Percentiles rank a stretch among this genome's conserved stretches.
phyloP scores from a whole-genome alignment of 1,139 yeast species.

The Saccharomyces hybrid region DNA sequence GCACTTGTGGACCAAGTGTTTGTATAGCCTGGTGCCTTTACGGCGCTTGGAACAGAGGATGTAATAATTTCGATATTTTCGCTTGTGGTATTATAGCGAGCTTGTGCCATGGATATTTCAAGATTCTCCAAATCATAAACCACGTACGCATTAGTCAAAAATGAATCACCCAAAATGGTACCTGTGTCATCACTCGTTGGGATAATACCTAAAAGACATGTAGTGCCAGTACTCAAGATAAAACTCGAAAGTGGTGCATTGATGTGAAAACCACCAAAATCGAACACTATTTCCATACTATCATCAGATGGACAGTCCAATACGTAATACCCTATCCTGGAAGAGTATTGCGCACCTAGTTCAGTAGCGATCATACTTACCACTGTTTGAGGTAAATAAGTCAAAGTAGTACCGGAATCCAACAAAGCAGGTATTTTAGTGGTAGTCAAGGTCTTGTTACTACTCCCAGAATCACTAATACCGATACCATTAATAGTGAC shows the following conservation, averaged over 20 bases:
- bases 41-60: slow-evolving; percentile 42
- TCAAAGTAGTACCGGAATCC: slow-evolving; percentile 62
- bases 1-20: slow-evolving; percentile 32
- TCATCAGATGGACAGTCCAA: slow-evolving; percentile 28
- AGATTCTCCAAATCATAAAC: slow-evolving; percentile 65
- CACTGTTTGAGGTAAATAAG: slow-evolving; percentile 42
- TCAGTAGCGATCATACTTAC: slow-evolving; percentile 34
- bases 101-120: slow-evolving; percentile 61
- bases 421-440: slow-evolving; percentile 40
- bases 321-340: slow-evolving; percentile 31
- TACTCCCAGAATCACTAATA: slow-evolving; percentile 26
- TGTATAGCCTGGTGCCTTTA: slow-evolving; percentile 35
- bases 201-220: slow-evolving; percentile 34
- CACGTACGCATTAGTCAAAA: slow-evolving; percentile 62
- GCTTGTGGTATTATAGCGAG: slow-evolving; percentile 34
- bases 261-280: slow-evolving; percentile 46
- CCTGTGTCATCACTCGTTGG: slow-evolving; percentile 21
- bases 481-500: slow-evolving; percentile 39
- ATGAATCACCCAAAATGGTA: slow-evolving; percentile 58
- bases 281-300: slow-evolving; percentile 32
- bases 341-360: slow-evolving; percentile 35
- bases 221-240: slow-evolving; percentile 19
- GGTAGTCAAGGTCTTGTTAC: slow-evolving; percentile 19
- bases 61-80: slow-evolving; percentile 41
- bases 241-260: slow-evolving; percentile 42